Conservation (phyloP, 768 basidiomycete species). For the Suillus paluster region DNA sequence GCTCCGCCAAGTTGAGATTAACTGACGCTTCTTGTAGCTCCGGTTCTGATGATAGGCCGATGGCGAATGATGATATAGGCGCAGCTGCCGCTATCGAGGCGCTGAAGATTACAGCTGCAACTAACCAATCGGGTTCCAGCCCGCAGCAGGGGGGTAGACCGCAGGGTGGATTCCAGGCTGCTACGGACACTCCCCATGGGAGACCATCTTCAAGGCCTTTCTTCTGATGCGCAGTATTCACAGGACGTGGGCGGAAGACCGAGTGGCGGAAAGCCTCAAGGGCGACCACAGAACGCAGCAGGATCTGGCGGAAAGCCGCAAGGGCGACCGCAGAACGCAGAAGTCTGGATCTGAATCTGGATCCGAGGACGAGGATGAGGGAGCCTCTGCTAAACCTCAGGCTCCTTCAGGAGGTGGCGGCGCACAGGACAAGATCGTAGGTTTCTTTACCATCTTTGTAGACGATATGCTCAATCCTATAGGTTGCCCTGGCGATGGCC, state of each 20-base stretch:
- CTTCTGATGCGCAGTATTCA: constrained; percentile 17
- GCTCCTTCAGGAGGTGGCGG: constrained; percentile 20
- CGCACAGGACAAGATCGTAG: constrained; percentile 34
- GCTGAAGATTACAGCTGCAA: constrained; percentile 29
- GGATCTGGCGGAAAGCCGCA: constrained; percentile 7
- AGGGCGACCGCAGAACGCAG: background rate
- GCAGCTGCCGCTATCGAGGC: constrained; percentile 37
- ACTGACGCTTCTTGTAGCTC: background rate
- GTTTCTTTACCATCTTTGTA: constrained; percentile 5
- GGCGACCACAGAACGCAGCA: background rate
- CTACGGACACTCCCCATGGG: background rate
- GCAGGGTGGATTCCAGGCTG: constrained; percentile 5
- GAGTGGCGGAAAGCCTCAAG: constrained; percentile 6
- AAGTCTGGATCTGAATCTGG: background rate
- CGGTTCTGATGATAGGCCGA: constrained; percentile 19
- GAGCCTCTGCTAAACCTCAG: constrained; percentile 1
- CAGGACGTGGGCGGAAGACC: constrained; percentile 1
- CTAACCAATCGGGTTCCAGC: constrained; percentile 1
- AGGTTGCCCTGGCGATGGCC: constrained; percentile 37
- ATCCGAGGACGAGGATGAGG: constrained; percentile 20
- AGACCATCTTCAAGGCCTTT: constrained; percentile 15
- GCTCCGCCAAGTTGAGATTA: background rate
- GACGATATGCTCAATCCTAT: background rate
- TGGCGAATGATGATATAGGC: constrained; percentile 31
- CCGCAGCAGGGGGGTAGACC: constrained; percentile 5